These are phyloP conservation scores for Pseudogymnoascus verrucosus DNA, from an alignment of 2,329 filamentous ascomycete genomes.

Conservation along the genomic window DNA sequence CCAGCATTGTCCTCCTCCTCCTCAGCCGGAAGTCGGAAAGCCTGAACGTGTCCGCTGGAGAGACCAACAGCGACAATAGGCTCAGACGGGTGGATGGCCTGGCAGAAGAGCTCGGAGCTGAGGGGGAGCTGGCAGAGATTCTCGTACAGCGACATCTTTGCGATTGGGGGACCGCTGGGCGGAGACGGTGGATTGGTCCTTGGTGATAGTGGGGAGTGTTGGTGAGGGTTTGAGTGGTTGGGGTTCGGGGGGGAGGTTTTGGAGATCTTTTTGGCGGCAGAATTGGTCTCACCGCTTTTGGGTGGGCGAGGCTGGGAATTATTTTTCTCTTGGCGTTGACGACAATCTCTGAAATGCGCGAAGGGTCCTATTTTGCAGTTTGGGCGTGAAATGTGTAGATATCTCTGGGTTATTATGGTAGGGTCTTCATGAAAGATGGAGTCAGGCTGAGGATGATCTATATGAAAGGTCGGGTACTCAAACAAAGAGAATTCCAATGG, in stretches of 20 bases:
- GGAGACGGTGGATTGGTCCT: background rate
- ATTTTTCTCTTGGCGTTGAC: background rate
- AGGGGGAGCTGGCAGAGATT: conserved; percentile 87
- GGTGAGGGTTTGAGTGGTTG: background rate
- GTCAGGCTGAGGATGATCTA: background rate
- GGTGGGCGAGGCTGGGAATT: background rate
- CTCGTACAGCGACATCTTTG: conserved; percentile 57
- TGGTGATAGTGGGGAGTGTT: background rate
- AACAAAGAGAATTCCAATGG: background rate
- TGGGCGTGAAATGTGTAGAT: background rate
- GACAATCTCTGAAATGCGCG: background rate
- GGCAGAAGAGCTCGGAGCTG: conserved; percentile 76
- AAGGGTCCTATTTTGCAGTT: background rate
- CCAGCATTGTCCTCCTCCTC: conserved; percentile 39
- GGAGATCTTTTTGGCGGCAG: background rate
- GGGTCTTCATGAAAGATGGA: background rate
- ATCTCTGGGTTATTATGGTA: background rate
- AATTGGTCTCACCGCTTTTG: background rate
- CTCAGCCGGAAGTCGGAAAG: conserved; percentile 60
- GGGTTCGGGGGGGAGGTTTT: background rate
- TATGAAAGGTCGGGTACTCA: background rate
- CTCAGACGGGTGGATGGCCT: conserved; percentile 76
- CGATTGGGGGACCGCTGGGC: background rate
- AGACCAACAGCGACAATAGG: conserved; percentile 82
- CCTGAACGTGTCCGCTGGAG: conserved; percentile 76